Evolutionary conservation across 768 basidiomycete species (phyloP).

Genomic region (Xerocomellus chrysenteron): DNA sequence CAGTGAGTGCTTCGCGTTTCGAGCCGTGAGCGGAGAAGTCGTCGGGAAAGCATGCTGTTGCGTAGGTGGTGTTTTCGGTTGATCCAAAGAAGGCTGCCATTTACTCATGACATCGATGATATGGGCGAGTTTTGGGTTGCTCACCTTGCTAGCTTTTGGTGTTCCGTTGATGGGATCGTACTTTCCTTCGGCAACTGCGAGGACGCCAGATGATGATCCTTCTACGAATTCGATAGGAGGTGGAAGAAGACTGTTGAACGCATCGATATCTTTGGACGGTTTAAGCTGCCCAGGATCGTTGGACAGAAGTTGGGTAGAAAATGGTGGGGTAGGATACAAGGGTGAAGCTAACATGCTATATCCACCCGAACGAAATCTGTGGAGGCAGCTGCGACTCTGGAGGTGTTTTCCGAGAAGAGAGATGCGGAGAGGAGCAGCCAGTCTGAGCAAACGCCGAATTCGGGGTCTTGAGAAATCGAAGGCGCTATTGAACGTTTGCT

Average conservation of each 20-base stretch:
- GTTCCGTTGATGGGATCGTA: slow-evolving; percentile 80
- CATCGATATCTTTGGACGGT: slow-evolving; percentile 68
- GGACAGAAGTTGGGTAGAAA: slow-evolving; percentile 47
- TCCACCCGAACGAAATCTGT: slow-evolving; percentile 9
- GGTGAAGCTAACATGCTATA: slow-evolving; percentile 67
- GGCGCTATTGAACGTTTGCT: slow-evolving; percentile 30
- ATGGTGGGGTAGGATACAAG: slow-evolving; percentile 52
- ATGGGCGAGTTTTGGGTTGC: slow-evolving; percentile 15
- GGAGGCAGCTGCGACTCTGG: slow-evolving; percentile 1
- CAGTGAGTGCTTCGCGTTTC: slow-evolving; percentile 39
- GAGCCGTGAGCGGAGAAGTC: slow-evolving; percentile 19
- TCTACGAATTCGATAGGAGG: slow-evolving; percentile 84
- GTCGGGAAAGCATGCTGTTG: slow-evolving; percentile 32
- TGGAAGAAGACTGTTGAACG: slow-evolving; percentile 75
- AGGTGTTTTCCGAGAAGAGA: slow-evolving; percentile 5
- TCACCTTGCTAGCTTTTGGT: slow-evolving; percentile 53
- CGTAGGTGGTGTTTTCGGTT: slow-evolving; percentile 24
- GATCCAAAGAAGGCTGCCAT: slow-evolving; percentile 17
- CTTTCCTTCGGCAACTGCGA: slow-evolving; percentile 70
- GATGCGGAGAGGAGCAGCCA: slow-evolving; percentile 17
- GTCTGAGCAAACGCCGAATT: slow-evolving; percentile 12
- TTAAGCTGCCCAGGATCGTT: slow-evolving; percentile 58
- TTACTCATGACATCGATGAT: slow-evolving; percentile 1
- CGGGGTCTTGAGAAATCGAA: slow-evolving; percentile 10
- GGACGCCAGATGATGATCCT: slow-evolving; percentile 74